Base-by-base conservation (phyloP, 805 yeast species). In the Kodamaea nitidulidarum region DNA sequence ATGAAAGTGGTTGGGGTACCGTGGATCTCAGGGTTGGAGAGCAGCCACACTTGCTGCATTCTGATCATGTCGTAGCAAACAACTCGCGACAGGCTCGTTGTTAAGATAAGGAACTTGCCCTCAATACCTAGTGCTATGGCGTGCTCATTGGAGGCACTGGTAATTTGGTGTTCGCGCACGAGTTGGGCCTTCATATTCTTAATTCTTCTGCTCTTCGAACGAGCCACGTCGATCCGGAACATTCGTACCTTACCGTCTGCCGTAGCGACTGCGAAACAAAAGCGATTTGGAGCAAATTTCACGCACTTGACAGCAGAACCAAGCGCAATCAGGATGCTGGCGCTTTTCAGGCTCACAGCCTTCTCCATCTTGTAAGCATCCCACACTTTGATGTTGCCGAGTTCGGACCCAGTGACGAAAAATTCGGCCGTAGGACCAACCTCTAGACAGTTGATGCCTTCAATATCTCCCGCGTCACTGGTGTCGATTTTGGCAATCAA, bases 381-480 rank as follows among this genome's bases (percentile, higher is more conserved):
- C 97, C 97, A 93, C 0, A 91, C 59, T 46, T 78, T 82, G 28
- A 93, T 51, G 1, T 64, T 54, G 0, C 97, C 96, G 20, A 74
- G 73, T 35, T 80, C 84, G 6, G 93, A 86, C 2, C 88, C 95
- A 2, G 93, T 80, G 2, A 88, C 63, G 46, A 91, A 80, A 46
- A 76, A 82, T 16, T 75, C 74, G 11, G 78, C 72, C 20, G 82
- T 80, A 0, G 83, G 80, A 4, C 85, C 71, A 0, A 76, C 73
- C 1, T 71, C 75, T 7, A 88, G 54, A 18, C 80, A 62, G 15
- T 70, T 78, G n/a, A 88, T 65, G 1, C 60, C 57, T 31, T 63
- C 70, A 7, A 55, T 51, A 1, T 47, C 45, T 6, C 47, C 88
- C 11, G 15, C 26, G 4, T 20, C 41, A 7, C 33, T 28, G 31